These are phyloP conservation scores for Sarocladium oryzae DNA, from an alignment of 2,329 filamentous ascomycete species.

Conservation along the genomic window DNA sequence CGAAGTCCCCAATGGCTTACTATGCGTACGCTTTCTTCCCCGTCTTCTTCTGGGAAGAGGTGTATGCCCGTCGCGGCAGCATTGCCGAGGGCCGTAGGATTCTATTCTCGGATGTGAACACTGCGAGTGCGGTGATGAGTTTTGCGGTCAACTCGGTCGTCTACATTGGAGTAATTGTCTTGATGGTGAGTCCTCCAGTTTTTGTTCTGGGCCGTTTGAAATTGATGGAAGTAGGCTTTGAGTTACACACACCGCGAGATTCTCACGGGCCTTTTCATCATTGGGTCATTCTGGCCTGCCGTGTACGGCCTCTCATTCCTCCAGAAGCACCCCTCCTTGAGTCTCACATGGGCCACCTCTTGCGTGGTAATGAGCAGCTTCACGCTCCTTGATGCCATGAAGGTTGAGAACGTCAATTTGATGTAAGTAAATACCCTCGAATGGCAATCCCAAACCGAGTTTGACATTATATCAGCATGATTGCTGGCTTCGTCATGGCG, in stretches of 20 bases:
- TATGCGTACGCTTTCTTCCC: conserved; percentile 92
- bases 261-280: conserved; percentile 70
- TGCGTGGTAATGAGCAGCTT: conserved; percentile 85
- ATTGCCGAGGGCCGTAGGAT: conserved; percentile 58
- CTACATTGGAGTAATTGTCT: conserved; percentile 72
- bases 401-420: conserved; percentile 66
- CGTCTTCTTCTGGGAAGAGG: conserved; percentile 93
- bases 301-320: conserved; percentile 70
- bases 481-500: conserved; percentile 75
- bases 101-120: conserved; percentile 63
- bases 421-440: conserved; percentile 50
- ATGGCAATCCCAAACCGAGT: background rate
- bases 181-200: conserved; percentile 50
- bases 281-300: conserved; percentile 72
- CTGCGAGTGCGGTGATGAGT: conserved; percentile 48
- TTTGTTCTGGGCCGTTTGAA: background rate
- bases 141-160: conserved; percentile 57
- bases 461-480: conserved; percentile 43
- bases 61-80: conserved; percentile 70
- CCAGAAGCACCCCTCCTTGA: conserved; percentile 55
- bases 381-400: conserved; percentile 81
- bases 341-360: conserved; percentile 65
- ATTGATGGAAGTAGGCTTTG: conserved; percentile 54
- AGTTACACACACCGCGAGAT: conserved; percentile 90
- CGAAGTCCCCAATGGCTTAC: conserved; percentile 75